Conservation (phyloP, 257 asterid genomes). For the Ophiorrhiza pumila region DNA sequence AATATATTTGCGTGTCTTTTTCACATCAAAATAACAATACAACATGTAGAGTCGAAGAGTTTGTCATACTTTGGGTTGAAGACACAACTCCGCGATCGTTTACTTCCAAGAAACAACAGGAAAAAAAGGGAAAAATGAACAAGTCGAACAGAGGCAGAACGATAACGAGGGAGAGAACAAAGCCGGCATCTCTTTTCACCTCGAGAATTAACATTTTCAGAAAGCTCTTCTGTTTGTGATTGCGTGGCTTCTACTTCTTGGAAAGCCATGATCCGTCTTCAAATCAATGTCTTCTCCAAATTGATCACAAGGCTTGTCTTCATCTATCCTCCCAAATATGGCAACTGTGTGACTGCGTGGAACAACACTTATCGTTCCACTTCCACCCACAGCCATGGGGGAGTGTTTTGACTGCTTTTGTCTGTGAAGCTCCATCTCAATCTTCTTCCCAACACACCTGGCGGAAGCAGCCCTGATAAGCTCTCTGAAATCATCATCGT, state of each 20-base stretch:
- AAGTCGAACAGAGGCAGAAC: too few species aligned
- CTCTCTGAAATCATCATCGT: conserved; percentile 40
- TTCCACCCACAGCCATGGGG: background rate
- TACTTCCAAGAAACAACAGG: too few species aligned
- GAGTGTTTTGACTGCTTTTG: conserved; percentile 23
- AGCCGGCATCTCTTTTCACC: background rate
- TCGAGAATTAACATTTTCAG: background rate
- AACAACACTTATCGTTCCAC: background rate
- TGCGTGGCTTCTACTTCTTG: conserved; percentile 47
- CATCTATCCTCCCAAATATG: conserved; percentile 55
- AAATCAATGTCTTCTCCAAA: conserved; percentile 32
- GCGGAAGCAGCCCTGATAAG: conserved; percentile 46
- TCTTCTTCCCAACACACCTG: conserved; percentile 6
- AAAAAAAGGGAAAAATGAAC: too few species aligned
- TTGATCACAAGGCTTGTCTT: conserved; percentile 43
- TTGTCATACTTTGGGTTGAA: background rate
- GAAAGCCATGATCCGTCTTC: conserved; percentile 14
- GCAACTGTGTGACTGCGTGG: conserved; percentile 46
- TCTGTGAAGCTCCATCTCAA: conserved; percentile 20
- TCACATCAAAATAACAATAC: background rate
- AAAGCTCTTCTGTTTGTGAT: conserved; percentile 21
- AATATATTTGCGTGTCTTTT: background rate
- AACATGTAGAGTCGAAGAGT: background rate
- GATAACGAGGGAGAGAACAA: background rate
- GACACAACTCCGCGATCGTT: too few species aligned